These are phyloP conservation scores for Carallia pectinifolia DNA, from an alignment of 345 rosid genomes.

Conservation along the genomic window DNA sequence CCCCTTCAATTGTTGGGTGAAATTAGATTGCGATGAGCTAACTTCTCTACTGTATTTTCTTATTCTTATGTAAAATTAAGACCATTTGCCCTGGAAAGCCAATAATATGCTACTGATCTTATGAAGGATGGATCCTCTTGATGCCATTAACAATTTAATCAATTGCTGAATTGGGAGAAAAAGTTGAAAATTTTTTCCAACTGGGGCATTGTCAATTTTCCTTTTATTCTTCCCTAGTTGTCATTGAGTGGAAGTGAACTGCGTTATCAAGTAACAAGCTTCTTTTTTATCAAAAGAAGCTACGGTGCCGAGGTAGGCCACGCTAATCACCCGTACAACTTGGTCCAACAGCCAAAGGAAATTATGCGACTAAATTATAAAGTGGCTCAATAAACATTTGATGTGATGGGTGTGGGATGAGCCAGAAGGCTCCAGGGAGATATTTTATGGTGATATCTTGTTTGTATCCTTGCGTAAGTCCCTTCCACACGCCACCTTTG, in stretches of 20 bases:
- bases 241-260: not conserved
- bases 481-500: not conserved
- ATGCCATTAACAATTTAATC: too few relatives aligned
- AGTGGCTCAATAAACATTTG: not conserved
- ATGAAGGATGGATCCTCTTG: too few relatives aligned
- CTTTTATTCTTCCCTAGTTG: not conserved
- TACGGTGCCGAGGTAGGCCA: constrained; percentile 1
- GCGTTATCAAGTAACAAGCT: not conserved
- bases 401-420: not conserved
- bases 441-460: not conserved
- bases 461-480: not conserved
- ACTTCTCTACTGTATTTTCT: too few relatives aligned
- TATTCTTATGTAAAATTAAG: too few relatives aligned
- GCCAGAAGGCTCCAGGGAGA: not conserved
- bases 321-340: not conserved
- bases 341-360: not conserved
- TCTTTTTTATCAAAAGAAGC: not conserved
- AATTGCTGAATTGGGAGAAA: too few relatives aligned
- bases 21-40: too few relatives aligned
- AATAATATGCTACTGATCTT: too few relatives aligned
- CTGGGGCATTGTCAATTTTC: not conserved
- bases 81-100: too few relatives aligned
- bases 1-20: too few relatives aligned
- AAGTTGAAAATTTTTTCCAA: not conserved
- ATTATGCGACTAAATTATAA: not conserved